phyloP scores from a whole-genome alignment of 352 stramenopile species.

The Globisporangium yorkense region DNA sequence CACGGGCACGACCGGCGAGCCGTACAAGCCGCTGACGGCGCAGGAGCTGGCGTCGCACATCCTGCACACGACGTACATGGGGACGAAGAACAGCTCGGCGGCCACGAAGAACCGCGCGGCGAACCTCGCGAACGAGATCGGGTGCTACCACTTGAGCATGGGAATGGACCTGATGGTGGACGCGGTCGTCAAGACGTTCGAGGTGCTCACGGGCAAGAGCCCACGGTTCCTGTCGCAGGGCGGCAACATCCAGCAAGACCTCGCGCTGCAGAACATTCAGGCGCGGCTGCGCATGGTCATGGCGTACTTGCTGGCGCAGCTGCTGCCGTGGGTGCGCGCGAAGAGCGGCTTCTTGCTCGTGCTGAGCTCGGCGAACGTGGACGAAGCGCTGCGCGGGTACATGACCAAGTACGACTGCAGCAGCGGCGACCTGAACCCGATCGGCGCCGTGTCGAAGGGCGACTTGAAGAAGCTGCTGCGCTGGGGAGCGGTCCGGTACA shows the following conservation, averaged over 20 bases:
- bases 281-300: conserved; percentile 98
- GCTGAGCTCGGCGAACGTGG: conserved; percentile 97
- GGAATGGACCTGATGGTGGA: conserved; percentile 95
- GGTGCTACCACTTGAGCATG: conserved; percentile 94
- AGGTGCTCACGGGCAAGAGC: conserved; percentile 80
- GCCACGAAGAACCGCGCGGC: conserved; percentile 88
- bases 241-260: conserved; percentile 91
- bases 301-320: conserved; percentile 95
- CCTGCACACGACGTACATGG: conserved; percentile 98
- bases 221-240: conserved; percentile 87
- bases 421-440: conserved; percentile 97
- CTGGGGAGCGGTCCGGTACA: conserved; percentile 89
- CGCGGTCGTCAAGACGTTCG: conserved; percentile 75
- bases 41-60: conserved; percentile 90
- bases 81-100: conserved; percentile 94
- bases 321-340: conserved; percentile 96
- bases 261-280: conserved; percentile 99
- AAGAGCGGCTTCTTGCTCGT: conserved; percentile 96
- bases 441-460: conserved; percentile 94
- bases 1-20: conserved; percentile 42
- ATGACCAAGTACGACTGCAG: conserved; percentile 99
- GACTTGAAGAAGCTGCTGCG: conserved; percentile 97
- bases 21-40: conserved; percentile 61
- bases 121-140: conserved; percentile 89
- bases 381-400: conserved; percentile 97